Evolutionary conservation across 1,139 yeast species (phyloP).

Genomic region (Saccharomyces hybrid): DNA sequence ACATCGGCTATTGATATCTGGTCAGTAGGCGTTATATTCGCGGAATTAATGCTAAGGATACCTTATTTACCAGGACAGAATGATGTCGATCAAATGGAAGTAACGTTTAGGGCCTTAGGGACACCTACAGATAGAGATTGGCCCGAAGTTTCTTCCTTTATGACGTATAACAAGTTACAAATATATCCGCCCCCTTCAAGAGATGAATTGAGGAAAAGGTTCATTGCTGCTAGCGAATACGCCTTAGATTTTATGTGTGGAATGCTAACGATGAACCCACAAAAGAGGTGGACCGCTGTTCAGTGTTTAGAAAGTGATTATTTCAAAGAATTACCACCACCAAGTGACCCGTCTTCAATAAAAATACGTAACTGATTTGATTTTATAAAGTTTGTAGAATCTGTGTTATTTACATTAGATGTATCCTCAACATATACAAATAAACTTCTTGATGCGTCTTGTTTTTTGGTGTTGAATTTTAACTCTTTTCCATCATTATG

Average conservation of each 20-base stretch:
- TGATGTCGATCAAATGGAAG: slow-evolving; percentile 81
- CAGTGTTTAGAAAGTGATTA: slow-evolving; percentile 60
- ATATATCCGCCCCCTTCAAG: slow-evolving; percentile 80
- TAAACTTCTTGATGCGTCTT: not conserved
- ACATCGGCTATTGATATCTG: slow-evolving; percentile 85
- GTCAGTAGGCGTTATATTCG: slow-evolving; percentile 95
- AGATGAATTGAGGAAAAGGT: slow-evolving; percentile 71
- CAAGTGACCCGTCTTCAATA: slow-evolving; percentile 53
- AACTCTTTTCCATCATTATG: not conserved
- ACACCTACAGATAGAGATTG: slow-evolving; percentile 89
- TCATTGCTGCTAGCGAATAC: slow-evolving; percentile 83
- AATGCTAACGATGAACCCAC: slow-evolving; percentile 75
- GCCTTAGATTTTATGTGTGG: slow-evolving; percentile 71
- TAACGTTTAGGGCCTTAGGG: slow-evolving; percentile 89
- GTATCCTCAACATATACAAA: not conserved
- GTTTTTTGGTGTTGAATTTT: not conserved
- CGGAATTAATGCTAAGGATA: slow-evolving; percentile 87
- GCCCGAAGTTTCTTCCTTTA: slow-evolving; percentile 82
- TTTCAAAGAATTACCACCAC: slow-evolving; percentile 66
- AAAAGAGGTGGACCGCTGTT: slow-evolving; percentile 57
- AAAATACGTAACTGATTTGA: slow-evolving; percentile 10
- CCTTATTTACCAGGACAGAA: slow-evolving; percentile 92
- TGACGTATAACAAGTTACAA: slow-evolving; percentile 61
- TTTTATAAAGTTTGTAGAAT: slow-evolving; percentile 1
- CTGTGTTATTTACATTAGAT: not conserved